Conservation (phyloP, 2,329 filamentous ascomycete species). For the Lachnellula willkommii region DNA sequence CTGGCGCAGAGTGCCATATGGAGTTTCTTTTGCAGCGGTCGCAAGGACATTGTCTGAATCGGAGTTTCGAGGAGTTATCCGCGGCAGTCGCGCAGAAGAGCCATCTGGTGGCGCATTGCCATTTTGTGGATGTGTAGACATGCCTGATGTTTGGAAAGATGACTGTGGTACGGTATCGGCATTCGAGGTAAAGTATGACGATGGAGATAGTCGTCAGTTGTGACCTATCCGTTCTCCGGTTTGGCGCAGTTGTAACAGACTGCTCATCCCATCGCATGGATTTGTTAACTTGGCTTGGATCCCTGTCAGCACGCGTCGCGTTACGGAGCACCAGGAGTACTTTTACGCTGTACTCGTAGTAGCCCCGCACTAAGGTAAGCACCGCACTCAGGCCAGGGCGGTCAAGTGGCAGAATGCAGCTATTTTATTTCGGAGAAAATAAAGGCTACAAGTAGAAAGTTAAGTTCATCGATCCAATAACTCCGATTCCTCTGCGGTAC, state of each 20-base stretch:
- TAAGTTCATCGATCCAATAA: too few relatives aligned
- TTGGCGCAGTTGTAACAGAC: too few relatives aligned
- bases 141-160: background rate
- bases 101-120: background rate
- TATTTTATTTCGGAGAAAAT: background rate
- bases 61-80: slow-evolving; percentile 25
- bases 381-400: background rate
- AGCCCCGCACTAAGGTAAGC: background rate
- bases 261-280: too few relatives aligned
- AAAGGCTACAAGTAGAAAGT: too few relatives aligned
- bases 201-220: too few relatives aligned
- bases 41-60: slow-evolving; percentile 12
- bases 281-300: background rate
- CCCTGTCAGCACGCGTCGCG: background rate
- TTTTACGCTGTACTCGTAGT: too few relatives aligned
- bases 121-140: background rate
- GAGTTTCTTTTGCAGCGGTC: slow-evolving; percentile 20
- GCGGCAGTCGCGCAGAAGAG: slow-evolving; percentile 9
- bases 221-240: too few relatives aligned
- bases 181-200: too few relatives aligned
- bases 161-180: too few relatives aligned
- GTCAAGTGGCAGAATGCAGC: background rate
- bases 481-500: background rate
- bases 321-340: too few relatives aligned
- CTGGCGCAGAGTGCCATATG: slow-evolving; percentile 24